Percentiles rank a stretch among this genome's conserved stretches.
Evolutionary conservation across 2,329 filamentous ascomycete species (phyloP).

Genomic region (Apiospora phragmitis): DNA sequence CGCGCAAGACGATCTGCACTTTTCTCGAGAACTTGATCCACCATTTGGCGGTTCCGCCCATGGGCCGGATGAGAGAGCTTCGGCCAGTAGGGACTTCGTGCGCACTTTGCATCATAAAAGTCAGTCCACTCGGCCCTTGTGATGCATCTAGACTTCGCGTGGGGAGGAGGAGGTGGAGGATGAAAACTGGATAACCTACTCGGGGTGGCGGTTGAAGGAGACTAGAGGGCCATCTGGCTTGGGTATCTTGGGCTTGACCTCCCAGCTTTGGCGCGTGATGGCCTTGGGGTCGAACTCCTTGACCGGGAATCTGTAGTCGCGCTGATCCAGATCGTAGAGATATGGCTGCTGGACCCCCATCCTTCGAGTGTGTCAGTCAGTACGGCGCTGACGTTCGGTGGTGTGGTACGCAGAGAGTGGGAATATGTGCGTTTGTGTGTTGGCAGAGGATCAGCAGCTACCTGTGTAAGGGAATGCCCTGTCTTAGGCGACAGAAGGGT

Average conservation of each 20-base stretch:
- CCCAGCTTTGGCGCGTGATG: constrained; percentile 76
- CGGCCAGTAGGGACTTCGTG: constrained; percentile 63
- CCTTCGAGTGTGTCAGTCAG: constrained; percentile 17
- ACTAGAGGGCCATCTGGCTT: constrained; percentile 76
- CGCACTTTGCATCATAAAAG: constrained; percentile 40
- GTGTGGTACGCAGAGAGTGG: background rate
- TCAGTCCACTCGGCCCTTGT: background rate
- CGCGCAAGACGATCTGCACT: constrained; percentile 67
- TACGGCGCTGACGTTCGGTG: background rate
- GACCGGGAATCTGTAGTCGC: constrained; percentile 27
- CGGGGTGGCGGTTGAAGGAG: constrained; percentile 82
- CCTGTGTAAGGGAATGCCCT: background rate
- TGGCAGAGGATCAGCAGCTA: background rate
- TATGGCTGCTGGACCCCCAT: constrained; percentile 32
- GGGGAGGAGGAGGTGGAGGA: background rate
- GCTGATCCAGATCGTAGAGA: constrained; percentile 29
- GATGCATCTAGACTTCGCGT: background rate
- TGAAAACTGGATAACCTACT: constrained; percentile 54
- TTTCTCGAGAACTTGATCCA: constrained; percentile 70
- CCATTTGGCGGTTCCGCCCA: constrained; percentile 70
- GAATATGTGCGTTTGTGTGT: background rate
- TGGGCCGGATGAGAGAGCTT: constrained; percentile 60
- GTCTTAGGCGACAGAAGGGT: background rate
- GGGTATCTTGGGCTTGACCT: constrained; percentile 59
- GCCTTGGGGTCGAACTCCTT: constrained; percentile 71